Base-by-base conservation (phyloP, 1,139 yeast genomes). In the Geotrichum carabidarum region DNA sequence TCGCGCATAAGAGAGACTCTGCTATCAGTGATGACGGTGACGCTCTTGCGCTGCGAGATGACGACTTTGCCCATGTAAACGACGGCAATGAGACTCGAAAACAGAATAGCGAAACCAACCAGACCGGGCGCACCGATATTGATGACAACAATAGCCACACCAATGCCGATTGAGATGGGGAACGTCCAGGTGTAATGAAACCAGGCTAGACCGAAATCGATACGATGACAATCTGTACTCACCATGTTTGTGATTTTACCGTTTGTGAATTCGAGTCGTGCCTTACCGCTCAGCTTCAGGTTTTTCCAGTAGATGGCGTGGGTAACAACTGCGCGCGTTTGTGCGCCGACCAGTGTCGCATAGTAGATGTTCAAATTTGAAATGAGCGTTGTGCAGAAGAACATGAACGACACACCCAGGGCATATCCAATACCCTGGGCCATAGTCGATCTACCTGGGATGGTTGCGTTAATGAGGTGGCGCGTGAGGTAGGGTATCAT, bases 141-240 rank as follows among this genome's bases (percentile, higher is more conserved):
- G 54, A 79, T 76, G 48, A 85, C 72, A 53, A 89, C 77, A 44
- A 88, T 72, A 1, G 81, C 89, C 56, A 87, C 76, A 47, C 80
- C 76, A 7, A 81, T 73, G 40, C 80, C 88, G 56, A 77, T 74
- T 15, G 44, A 42, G 17, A 42, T 27, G 8, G 38, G 90, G 63
- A 86, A 78, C 17, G 83, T 76, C 57, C 84, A 69, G 11, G 82
- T 70, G 64, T 82, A 80, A 2, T 90, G 88, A 62, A 83, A 84
- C 70, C 84, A 85, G 8, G 83, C 81, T 36, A 82, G 68, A 4
- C 94, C 93, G 65, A 86, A 79, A 65, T 88, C 95, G 42, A 89
- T 78, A 64, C 95, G 79, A 31, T 91, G 80, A 55, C 89, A 75
- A 66, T 88, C 96, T 1, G 94, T 83, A 12, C 93, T 84, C 70